Percentiles rank a stretch among this genome's conserved stretches.
Conservation (phyloP, 176 grass and related monocot genomes). For the Echinochloa phyllopogon region DNA sequence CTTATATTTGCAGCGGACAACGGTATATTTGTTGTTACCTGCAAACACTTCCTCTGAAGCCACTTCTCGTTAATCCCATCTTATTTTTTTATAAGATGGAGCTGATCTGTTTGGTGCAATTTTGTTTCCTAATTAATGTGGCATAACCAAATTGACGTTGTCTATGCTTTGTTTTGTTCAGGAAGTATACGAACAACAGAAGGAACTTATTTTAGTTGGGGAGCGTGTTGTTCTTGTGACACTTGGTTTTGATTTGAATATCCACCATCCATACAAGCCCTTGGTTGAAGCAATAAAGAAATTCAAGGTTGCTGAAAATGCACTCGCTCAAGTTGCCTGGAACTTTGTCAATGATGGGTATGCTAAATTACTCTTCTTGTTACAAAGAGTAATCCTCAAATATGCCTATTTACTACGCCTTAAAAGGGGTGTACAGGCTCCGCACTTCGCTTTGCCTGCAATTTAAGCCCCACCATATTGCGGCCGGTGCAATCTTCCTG, state of each 20-base stretch:
- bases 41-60: background rate
- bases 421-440: constrained; percentile 87
- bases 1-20: background rate
- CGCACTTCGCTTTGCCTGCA: constrained; percentile 92
- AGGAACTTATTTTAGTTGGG: constrained; percentile 91
- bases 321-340: constrained; percentile 98
- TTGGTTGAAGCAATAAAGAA: constrained; percentile 93
- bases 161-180: constrained; percentile 48
- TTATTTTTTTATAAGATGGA: background rate
- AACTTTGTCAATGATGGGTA: constrained; percentile 99
- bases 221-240: constrained; percentile 87
- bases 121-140: background rate
- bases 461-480: constrained; percentile 98
- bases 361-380: constrained; percentile 61
- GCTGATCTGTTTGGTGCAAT: background rate
- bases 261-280: constrained; percentile 88
- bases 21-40: constrained; percentile 1
- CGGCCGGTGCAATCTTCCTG: constrained; percentile 93
- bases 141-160: background rate
- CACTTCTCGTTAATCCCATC: background rate
- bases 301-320: constrained; percentile 90
- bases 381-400: constrained; percentile 51
- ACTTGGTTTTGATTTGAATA: constrained; percentile 87
- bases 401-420: constrained; percentile 69
- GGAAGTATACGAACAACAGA: constrained; percentile 96